Base-by-base conservation (phyloP, 805 yeast species). In the Metschnikowia lochheadii region DNA sequence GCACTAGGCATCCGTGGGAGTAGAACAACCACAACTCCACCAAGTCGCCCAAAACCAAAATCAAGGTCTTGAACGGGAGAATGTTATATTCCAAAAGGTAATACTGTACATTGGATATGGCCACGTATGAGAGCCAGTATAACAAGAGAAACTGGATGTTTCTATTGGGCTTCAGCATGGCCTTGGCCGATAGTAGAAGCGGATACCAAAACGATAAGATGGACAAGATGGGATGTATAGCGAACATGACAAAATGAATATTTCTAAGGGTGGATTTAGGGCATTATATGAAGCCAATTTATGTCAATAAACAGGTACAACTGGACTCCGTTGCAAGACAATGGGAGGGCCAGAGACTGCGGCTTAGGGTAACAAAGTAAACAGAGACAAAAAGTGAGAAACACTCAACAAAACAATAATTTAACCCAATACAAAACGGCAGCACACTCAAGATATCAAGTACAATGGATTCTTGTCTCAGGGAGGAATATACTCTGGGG, bases 21-120 rank as follows among this genome's bases (percentile, higher is more conserved):
- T 54, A 55, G 40, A 55, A 55, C 50, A 55, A 43, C 58, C 58
- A 55, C 33, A 51, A 35, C 13, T 49, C 47, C 11, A 49, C 14
- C 26, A 50, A 20, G 36, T 46, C 52, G 13, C 54, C 54, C 32
- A 40, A 15, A 6, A 49, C 11, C 3, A 34, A 7, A 23, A 46
- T 6, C 6, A 43, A 15, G 8, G 37, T 20, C 31, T 37, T 47
- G 11, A 54, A 38, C 10, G 56, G 49, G 23, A 29, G 18, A 10
- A 46, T n/a, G 5, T 18, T 31, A 40, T 40, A 18, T 17, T 21
- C 38, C 6, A 29, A 26, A 14, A 52, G 36, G 23, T 39, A 37
- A 35, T 15, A 20, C 32, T 49, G 51, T n/a, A 29, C n/a, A 17
- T 46, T 40, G 23, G 52, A 37, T 3, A 54, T 21, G 18, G 44